These are phyloP conservation scores for Hypoxylon sp. DNA, from an alignment of 2,329 filamentous ascomycete species.

Conservation along the genomic window DNA sequence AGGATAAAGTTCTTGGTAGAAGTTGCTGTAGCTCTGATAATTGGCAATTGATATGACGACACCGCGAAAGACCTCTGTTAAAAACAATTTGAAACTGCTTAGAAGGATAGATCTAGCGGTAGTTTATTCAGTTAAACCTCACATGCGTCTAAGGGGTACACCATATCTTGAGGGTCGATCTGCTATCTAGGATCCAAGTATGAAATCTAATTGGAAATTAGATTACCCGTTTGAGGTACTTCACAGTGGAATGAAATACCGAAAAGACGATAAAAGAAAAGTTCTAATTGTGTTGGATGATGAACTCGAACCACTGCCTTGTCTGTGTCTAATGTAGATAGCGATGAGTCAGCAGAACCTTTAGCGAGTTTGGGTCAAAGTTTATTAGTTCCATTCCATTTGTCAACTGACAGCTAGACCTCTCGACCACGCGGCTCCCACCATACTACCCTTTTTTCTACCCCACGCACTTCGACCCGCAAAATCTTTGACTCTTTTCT, in stretches of 20 bases:
- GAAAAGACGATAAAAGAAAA: conserved; percentile 11
- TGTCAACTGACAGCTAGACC: conserved; percentile 14
- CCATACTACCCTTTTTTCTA: conserved; percentile 9
- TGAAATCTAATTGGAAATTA: background rate
- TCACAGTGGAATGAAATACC: background rate
- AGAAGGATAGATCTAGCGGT: background rate
- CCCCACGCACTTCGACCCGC: conserved; percentile 21
- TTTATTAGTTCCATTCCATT: conserved; percentile 12
- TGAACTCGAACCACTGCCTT: conserved; percentile 29
- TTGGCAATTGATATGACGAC: conserved; percentile 23
- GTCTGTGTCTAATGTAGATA: conserved; percentile 4
- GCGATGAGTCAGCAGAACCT: conserved; percentile 34
- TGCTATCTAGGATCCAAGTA: background rate
- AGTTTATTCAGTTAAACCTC: background rate
- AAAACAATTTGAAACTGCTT: conserved; percentile 1
- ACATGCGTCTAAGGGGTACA: conserved; percentile 12
- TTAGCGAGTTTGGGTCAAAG: conserved; percentile 18
- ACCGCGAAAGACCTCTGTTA: conserved; percentile 2
- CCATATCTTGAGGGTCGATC: background rate
- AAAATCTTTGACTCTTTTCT: conserved; percentile 34
- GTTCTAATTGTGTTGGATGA: background rate
- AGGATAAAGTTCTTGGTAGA: conserved; percentile 1
- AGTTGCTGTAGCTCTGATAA: background rate
- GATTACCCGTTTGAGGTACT: background rate
- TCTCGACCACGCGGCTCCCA: conserved; percentile 28